Base-by-base conservation (phyloP, 495 filamentous ascomycete species). In the Trichoderma parareesei region DNA sequence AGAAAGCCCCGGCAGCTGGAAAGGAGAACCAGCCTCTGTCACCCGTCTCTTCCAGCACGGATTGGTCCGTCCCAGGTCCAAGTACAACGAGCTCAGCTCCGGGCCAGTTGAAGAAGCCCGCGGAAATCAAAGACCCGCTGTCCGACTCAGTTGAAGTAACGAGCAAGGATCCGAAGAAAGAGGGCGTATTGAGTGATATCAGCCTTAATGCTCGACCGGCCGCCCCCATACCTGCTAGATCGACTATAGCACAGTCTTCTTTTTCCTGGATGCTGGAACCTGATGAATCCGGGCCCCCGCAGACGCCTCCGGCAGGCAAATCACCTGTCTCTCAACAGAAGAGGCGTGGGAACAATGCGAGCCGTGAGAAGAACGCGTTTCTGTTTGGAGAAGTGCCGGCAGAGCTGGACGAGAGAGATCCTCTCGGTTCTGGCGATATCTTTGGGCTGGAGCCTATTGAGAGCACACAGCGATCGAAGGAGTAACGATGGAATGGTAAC, bases 191-290 rank as follows among this genome's bases (percentile, higher is more conserved):
- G 53, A 57, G 9, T 35, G 53, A 57, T 16, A 27, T 57, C 53
- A 20, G 9, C 8, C 40, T 57, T 57, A 46, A 62, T 5, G 20
- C 60, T 44, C n/a, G 38, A 7, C 20, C 60, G 53, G 14, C 69
- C 65, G 14, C 69, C 11, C 76, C 78, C 5, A 77, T 84, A n/a
- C 82, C 81, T 0, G 82, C 84, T 3, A 80, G 90, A 13, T 88
- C 88, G 16, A 82, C 81, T 16, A 79, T 98, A 16, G 88, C 92
- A 16, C 87, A 97, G 66, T 92, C 92, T 38, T 88, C 87, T 9
- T 97, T 97, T 72, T 89, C 93, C 11, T 98, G 93, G 93, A 98
- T 98, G 92, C 81, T 98, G 2, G 85, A 85, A 59, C 81, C 82
- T 16, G 81, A 82, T 67, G 70, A 65, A 33, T 62, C 68, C 0